phyloP scores from a whole-genome alignment of 1,284 basidiomycete genomes.

The Trichosporon sp. region DNA sequence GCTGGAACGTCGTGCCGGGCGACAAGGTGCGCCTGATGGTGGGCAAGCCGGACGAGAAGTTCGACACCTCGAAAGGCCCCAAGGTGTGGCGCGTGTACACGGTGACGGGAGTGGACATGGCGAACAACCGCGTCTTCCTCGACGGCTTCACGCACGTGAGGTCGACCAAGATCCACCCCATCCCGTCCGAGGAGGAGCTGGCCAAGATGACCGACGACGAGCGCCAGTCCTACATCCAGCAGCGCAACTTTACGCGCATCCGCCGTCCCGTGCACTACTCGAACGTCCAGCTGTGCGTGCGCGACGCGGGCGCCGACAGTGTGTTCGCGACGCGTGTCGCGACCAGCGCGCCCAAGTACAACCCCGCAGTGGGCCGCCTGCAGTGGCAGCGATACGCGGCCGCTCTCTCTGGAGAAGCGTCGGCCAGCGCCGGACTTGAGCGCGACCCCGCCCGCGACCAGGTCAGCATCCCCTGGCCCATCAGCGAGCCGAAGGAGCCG shows the following conservation, averaged over 20 bases:
- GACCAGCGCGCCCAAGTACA: slow-evolving; percentile 42
- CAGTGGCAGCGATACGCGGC: slow-evolving; percentile 47
- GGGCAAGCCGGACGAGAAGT: slow-evolving; percentile 50
- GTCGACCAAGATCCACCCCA: slow-evolving; percentile 39
- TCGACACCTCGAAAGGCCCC: background rate
- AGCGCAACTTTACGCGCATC: slow-evolving; percentile 39
- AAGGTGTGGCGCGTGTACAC: slow-evolving; percentile 40
- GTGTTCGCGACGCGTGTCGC: slow-evolving; percentile 50
- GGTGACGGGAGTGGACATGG: slow-evolving; percentile 48
- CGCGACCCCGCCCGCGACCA: slow-evolving; percentile 32
- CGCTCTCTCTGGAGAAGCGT: slow-evolving; percentile 34
- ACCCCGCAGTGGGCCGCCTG: slow-evolving; percentile 34
- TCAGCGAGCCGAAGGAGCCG: background rate
- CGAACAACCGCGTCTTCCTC: slow-evolving; percentile 48
- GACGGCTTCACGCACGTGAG: slow-evolving; percentile 49
- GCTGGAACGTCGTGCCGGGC: slow-evolving; percentile 53
- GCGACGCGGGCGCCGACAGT: slow-evolving; percentile 38
- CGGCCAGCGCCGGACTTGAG: background rate
- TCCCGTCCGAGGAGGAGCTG: slow-evolving; percentile 37
- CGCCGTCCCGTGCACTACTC: slow-evolving; percentile 52
- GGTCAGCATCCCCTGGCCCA: slow-evolving; percentile 46
- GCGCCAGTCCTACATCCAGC: slow-evolving; percentile 36
- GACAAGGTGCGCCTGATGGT: slow-evolving; percentile 52
- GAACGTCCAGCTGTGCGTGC: slow-evolving; percentile 53
- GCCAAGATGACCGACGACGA: slow-evolving; percentile 35